phyloP scores from a whole-genome alignment of 2,329 filamentous ascomycete genomes.

The Trichoderma aggressivum region DNA sequence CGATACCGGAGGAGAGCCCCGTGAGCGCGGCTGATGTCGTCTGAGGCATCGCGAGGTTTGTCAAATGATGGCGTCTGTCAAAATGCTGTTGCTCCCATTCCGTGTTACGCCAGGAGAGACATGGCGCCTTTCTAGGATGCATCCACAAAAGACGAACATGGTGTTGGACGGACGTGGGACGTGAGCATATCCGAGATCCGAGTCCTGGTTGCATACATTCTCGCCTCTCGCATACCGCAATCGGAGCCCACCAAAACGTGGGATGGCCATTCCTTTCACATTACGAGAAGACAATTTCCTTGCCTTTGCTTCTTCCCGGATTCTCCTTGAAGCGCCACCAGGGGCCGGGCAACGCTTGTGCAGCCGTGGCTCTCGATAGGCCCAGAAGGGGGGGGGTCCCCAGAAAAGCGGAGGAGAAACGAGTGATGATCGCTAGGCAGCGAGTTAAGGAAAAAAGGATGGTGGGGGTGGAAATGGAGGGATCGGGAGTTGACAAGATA shows the following conservation, averaged over 20 bases:
- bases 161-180: not conserved
- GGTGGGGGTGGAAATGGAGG: not conserved
- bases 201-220: not conserved
- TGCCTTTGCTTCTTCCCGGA: not conserved
- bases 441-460: not conserved
- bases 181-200: not conserved
- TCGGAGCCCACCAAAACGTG: not conserved
- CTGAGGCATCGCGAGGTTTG: not conserved
- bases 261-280: not conserved
- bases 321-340: not conserved
- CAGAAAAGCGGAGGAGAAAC: slow-evolving; percentile 11
- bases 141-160: not conserved
- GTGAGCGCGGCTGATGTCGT: not conserved
- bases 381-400: not conserved
- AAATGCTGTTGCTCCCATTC: not conserved
- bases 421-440: slow-evolving; percentile 9
- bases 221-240: not conserved
- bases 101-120: not conserved
- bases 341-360: not conserved
- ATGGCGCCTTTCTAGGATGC: not conserved
- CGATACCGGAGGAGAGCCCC: not conserved
- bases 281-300: slow-evolving; percentile 7
- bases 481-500: not conserved
- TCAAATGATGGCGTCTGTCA: not conserved
- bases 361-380: not conserved